These are phyloP conservation scores for Curvularia sp. DNA, from an alignment of 2,329 filamentous ascomycete species.

Conservation along the genomic window DNA sequence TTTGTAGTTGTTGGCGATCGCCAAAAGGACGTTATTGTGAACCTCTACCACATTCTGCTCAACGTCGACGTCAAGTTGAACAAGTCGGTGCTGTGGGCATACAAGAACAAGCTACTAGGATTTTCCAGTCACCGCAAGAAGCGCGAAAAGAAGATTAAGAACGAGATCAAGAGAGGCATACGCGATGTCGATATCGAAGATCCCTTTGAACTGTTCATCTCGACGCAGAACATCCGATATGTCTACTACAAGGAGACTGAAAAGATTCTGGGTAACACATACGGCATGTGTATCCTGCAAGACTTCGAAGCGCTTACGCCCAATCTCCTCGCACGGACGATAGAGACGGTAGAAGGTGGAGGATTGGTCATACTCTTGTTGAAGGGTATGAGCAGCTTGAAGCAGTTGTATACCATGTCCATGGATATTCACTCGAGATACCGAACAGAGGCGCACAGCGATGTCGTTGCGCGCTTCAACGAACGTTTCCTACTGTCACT, in stretches of 20 bases:
- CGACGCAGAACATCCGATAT: slow-evolving; percentile 96
- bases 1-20: slow-evolving; percentile 95
- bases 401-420: slow-evolving; percentile 93
- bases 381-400: slow-evolving; percentile 96
- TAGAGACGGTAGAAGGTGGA: slow-evolving; percentile 97
- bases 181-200: slow-evolving; percentile 92
- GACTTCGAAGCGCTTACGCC: slow-evolving; percentile 98
- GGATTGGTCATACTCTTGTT: slow-evolving; percentile 88
- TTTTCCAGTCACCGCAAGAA: slow-evolving; percentile 97
- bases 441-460: slow-evolving; percentile 92
- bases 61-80: slow-evolving; percentile 90
- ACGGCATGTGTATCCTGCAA: slow-evolving; percentile 97
- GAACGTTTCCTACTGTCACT: slow-evolving; percentile 95
- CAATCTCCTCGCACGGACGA: slow-evolving; percentile 91
- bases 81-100: slow-evolving; percentile 97
- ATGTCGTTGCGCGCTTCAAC: slow-evolving; percentile 96
- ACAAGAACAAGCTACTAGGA: slow-evolving; percentile 95
- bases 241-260: slow-evolving; percentile 99
- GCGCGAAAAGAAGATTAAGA: slow-evolving; percentile 97
- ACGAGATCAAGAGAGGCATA: slow-evolving; percentile 93
- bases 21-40: slow-evolving; percentile 95
- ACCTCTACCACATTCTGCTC: slow-evolving; percentile 92
- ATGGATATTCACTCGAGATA: slow-evolving; percentile 99
- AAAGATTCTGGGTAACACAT: slow-evolving; percentile 97
- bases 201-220: slow-evolving; percentile 96